Evolutionary conservation across 306 rosid species (phyloP).

Genomic region (Cicer yamashitae): DNA sequence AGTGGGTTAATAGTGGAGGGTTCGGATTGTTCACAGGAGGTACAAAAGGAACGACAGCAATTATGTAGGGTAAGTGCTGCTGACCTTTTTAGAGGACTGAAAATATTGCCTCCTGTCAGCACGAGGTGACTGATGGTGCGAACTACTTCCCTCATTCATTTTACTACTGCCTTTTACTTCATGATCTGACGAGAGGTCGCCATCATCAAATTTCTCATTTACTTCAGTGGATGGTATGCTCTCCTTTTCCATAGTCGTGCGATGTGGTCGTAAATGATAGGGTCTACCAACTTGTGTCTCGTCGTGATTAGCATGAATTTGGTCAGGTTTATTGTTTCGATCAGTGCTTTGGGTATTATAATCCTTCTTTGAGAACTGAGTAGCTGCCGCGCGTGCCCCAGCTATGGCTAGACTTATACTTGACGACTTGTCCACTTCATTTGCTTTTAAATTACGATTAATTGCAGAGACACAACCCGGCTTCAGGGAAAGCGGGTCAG

Average conservation of each 20-base stretch:
- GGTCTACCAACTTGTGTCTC: conserved; percentile 42
- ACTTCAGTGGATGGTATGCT: conserved; percentile 36
- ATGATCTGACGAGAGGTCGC: conserved; percentile 40
- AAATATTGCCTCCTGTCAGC: conserved; percentile 44
- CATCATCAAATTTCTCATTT: conserved; percentile 34
- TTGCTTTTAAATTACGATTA: conserved; percentile 47
- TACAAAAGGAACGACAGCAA: conserved; percentile 1
- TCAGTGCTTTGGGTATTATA: conserved; percentile 43
- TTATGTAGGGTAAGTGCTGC: conserved; percentile 4
- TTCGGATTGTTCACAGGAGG: neutral
- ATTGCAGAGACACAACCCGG: conserved; percentile 66
- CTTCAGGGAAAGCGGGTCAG: conserved; percentile 68
- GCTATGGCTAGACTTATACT: conserved; percentile 75
- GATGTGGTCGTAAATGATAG: conserved; percentile 44
- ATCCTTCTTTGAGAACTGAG: conserved; percentile 73
- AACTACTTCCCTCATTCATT: conserved; percentile 48
- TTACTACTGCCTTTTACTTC: conserved; percentile 42
- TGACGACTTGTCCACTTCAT: conserved; percentile 67
- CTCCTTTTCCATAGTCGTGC: conserved; percentile 40
- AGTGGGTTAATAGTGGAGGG: neutral
- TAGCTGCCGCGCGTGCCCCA: conserved; percentile 90
- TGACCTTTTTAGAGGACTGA: conserved; percentile 66
- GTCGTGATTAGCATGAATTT: conserved; percentile 35
- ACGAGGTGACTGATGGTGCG: conserved; percentile 34
- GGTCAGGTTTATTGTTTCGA: conserved; percentile 14